Base-by-base conservation (phyloP, 768 basidiomycete genomes). In the Kockovaella imperatae region DNA sequence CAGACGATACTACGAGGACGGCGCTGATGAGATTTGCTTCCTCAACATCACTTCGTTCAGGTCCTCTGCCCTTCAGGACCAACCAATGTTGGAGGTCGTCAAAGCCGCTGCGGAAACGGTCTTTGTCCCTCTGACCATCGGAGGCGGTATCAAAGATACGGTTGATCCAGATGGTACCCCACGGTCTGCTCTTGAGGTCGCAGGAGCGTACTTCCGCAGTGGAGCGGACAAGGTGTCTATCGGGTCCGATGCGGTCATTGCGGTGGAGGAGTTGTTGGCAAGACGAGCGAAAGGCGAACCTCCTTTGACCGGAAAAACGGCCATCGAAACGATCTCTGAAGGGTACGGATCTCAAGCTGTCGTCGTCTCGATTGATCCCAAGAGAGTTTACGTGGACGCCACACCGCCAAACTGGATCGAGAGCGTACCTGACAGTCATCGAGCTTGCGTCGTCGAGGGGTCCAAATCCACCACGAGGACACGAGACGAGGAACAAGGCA, bases 31-130 rank as follows among this genome's bases (percentile, higher is more conserved):
- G 73, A 77, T 99, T 29, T 95, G 89, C 69, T 82, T 99, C 54
- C 83, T 99, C 68, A 99, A 99, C 74, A 99, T 99, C 77, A 99
- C 95, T 14, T 95, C 93, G 54, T 99, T 99, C 80, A 86, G 95
- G 53, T 84, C 86, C 63, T 96, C 89, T 13, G 91, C 95, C 1
- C 77, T 99, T 29, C 83, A 77, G 35, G 95, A 97, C 72, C 95
- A 99, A 73, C 95, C 95, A 0, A 97, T 99, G 95, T 80, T 99
- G 46, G 86, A 87, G 28, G 86, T 99, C 62, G 87, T 97, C 34
- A 83, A 84, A 47, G 82, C 82, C 0, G 85, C 91, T 0, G 90
- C 95, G 1, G 80, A 87, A 69, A 79, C 80, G 44, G 80, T 97
- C 36, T 97, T 91, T 62, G 89, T 99, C 1, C 95, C 95, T n/a